phyloP scores from a whole-genome alignment of 345 rosid genomes.

The Populus euphratica region DNA sequence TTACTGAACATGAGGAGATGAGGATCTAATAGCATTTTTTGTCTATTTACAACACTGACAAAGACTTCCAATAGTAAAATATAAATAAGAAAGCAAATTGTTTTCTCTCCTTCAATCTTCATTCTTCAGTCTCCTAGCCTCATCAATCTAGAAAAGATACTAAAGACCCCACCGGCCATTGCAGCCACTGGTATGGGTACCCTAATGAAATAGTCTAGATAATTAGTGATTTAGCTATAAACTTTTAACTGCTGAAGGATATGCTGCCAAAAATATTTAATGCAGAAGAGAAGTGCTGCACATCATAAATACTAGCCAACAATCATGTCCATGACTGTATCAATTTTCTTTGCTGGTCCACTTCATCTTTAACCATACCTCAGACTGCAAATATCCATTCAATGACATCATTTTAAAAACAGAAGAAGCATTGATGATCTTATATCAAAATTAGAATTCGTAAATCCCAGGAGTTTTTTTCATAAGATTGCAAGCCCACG shows the following conservation, averaged over 20 bases:
- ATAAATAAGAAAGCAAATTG: neutral
- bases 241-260: neutral
- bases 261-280: neutral
- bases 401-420: neutral
- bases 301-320: neutral
- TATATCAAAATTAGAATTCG: neutral
- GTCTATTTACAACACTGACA: neutral
- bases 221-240: neutral
- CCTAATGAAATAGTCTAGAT: neutral
- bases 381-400: neutral
- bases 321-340: neutral
- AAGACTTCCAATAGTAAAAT: neutral
- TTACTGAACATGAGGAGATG: neutral
- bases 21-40: neutral
- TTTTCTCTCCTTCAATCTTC: neutral
- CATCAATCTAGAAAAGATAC: neutral
- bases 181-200: neutral
- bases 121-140: neutral
- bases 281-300: neutral
- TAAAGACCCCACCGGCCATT: neutral
- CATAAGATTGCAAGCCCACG: neutral
- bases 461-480: neutral
- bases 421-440: neutral
- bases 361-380: neutral
- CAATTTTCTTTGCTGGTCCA: neutral